Base-by-base conservation (phyloP, 2,329 filamentous ascomycete genomes). In the Penicillium sp. region DNA sequence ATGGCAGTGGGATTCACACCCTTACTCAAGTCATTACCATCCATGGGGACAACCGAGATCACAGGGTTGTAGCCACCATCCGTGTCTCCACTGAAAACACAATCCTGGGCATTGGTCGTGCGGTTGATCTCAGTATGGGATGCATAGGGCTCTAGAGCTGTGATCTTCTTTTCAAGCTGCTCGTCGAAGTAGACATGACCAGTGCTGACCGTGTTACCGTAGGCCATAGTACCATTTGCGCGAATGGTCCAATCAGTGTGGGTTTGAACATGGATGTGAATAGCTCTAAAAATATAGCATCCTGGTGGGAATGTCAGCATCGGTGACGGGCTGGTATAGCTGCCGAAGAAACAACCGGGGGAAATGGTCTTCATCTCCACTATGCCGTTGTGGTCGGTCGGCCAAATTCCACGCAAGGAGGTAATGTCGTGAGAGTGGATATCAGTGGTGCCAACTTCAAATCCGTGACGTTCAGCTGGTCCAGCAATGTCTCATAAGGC, bases 231-330 rank as follows among this genome's bases (percentile, higher is more conserved):
- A 44, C 66, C 59, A 47, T 73, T 67, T 6, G 26, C 56, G 6
- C 57, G 61, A 13, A 73, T n/a, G 3, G 54, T 52, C 62, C 61
- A 66, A 55, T 68, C 63, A 44, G 61, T 69, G 48, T 82, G 78
- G 1, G 76, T 73, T 57, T 79, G 71, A 46, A 80, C 68, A 62
- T 82, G 80, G 59, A 80, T 79, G 67, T 82, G 80, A 14, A 70
- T 73, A 1, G 79, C 68, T 11, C 79, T 75, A 1, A 74, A 69
- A 4, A 67, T 54, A 52, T 79, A 79, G 63, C 79, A 77, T 19
- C 77, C 76, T 66, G 24, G 1, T 5, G 27, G 70, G 64, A 1
- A 39, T 37, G 21, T 41, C 11, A 39, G 31, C 14, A 33, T 21
- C 16, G 10, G n/a, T 21, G 9, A 21, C 6, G 14, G n/a, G 46